Percentiles rank a stretch among this genome's conserved stretches.
phyloP scores from a whole-genome alignment of 2,329 filamentous ascomycete genomes.

The Sarocladiaceae sp. region DNA sequence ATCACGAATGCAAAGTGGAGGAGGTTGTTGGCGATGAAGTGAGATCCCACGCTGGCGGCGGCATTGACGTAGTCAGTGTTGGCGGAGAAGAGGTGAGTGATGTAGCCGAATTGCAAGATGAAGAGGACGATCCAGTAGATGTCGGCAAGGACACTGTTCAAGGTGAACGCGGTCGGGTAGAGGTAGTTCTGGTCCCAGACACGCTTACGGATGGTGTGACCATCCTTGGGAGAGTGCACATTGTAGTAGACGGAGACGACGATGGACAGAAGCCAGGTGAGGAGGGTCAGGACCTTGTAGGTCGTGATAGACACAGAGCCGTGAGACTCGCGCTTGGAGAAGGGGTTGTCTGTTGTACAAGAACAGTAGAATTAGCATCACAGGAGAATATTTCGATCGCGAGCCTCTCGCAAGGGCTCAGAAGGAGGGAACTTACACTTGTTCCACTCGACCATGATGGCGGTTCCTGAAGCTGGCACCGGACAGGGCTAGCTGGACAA shows the following conservation, averaged over 20 bases:
- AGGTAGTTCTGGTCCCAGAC: slow-evolving; percentile 73
- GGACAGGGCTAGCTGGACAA: slow-evolving; percentile 1
- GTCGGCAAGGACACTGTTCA: slow-evolving; percentile 59
- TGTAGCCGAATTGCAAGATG: slow-evolving; percentile 70
- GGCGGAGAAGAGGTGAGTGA: slow-evolving; percentile 70
- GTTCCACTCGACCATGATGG: slow-evolving; percentile 25
- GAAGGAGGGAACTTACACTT: slow-evolving; percentile 19
- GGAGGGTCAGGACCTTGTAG: slow-evolving; percentile 71
- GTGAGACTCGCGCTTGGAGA: slow-evolving; percentile 66
- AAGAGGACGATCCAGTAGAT: slow-evolving; percentile 81
- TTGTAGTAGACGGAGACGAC: slow-evolving; percentile 72
- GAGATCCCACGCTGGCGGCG: slow-evolving; percentile 72
- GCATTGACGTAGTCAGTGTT: slow-evolving; percentile 59
- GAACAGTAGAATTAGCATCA: background rate
- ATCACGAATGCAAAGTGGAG: slow-evolving; percentile 78
- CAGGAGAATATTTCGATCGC: slow-evolving; percentile 12
- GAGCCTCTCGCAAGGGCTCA: slow-evolving; percentile 14
- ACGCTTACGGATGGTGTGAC: slow-evolving; percentile 51
- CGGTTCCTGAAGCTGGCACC: slow-evolving; percentile 2
- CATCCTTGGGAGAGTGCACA: slow-evolving; percentile 59
- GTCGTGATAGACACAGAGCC: slow-evolving; percentile 55
- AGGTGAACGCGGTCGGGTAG: slow-evolving; percentile 67
- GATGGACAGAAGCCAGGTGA: slow-evolving; percentile 72
- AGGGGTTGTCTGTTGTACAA: slow-evolving; percentile 62
- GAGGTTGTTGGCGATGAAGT: slow-evolving; percentile 85